phyloP scores from a whole-genome alignment of 169 alveolate species.

The Cryptosporidium muris region DNA sequence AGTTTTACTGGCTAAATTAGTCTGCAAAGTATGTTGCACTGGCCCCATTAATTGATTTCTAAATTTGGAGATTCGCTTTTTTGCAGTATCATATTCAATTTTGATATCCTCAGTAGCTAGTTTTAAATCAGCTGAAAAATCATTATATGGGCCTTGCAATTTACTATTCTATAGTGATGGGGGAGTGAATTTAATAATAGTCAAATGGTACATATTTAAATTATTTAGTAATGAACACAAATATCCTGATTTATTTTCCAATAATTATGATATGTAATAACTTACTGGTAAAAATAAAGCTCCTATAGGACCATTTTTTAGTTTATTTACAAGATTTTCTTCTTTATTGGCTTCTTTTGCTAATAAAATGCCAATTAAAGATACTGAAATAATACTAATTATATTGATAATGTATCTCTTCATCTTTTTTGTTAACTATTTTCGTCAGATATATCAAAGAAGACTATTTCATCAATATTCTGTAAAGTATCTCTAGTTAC shows the following conservation, averaged over 20 bases:
- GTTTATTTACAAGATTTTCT: too few relatives aligned
- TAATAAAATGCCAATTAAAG: too few relatives aligned
- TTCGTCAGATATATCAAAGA: too few relatives aligned
- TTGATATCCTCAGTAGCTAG: slow-evolving; percentile 54
- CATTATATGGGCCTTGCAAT: slow-evolving; percentile 66
- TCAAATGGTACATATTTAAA: neutral
- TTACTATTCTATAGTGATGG: slow-evolving; percentile 32
- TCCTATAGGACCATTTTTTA: slow-evolving; percentile 64
- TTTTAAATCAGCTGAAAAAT: slow-evolving; percentile 59
- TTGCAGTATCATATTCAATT: slow-evolving; percentile 67
- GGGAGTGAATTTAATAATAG: too few relatives aligned
- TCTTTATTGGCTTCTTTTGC: too few relatives aligned
- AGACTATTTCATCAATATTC: too few relatives aligned
- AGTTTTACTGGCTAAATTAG: slow-evolving; percentile 44
- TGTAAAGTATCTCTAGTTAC: too few relatives aligned
- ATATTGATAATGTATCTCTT: too few relatives aligned
- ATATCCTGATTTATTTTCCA: neutral
- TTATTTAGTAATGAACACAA: neutral
- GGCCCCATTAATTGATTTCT: slow-evolving; percentile 70
- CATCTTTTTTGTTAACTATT: too few relatives aligned
- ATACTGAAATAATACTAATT: too few relatives aligned
- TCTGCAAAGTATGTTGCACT: slow-evolving; percentile 33
- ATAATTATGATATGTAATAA: neutral
- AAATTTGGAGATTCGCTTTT: slow-evolving; percentile 60
- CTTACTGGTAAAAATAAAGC: slow-evolving; percentile 68